Percentiles rank a stretch among this genome's conserved stretches.
These are phyloP conservation scores for Lactarius evosmus DNA, from an alignment of 768 basidiomycete species.

Conservation along the genomic window DNA sequence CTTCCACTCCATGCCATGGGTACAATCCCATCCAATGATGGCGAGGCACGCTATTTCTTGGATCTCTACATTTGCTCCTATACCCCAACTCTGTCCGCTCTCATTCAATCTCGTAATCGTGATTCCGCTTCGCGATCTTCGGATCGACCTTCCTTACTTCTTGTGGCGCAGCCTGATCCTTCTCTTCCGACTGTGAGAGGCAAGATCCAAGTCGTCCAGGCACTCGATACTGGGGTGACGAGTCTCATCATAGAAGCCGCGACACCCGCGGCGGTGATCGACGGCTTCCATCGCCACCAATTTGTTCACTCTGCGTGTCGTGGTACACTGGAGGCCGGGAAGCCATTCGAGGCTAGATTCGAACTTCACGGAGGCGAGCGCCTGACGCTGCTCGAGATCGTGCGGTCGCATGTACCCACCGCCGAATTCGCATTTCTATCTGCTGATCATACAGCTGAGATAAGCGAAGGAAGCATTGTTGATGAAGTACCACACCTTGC, in stretches of 20 bases:
- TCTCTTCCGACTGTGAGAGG: background rate
- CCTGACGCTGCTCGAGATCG: background rate
- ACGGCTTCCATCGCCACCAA: background rate
- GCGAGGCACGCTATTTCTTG: background rate
- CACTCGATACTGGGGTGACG: background rate
- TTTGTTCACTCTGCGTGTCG: constrained; percentile 14
- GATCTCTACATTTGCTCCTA: constrained; percentile 11
- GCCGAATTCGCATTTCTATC: constrained; percentile 4
- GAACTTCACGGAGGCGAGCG: background rate
- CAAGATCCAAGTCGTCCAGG: background rate
- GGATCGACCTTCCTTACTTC: too few species aligned
- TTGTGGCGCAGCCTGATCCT: constrained; percentile 5
- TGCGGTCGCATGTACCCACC: too few species aligned
- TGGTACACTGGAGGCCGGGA: background rate
- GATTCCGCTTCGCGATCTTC: too few species aligned
- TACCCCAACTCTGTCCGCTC: too few species aligned
- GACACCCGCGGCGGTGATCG: too few species aligned
- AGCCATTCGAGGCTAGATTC: constrained; percentile 5
- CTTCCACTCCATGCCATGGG: constrained; percentile 26
- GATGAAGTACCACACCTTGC: constrained; percentile 21
- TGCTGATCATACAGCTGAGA: background rate
- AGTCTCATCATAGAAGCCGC: background rate
- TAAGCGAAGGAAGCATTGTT: background rate
- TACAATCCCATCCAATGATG: constrained; percentile 1
- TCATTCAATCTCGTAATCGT: too few species aligned